Base-by-base conservation (phyloP, 345 rosid species). In the Linum trigynum region DNA sequence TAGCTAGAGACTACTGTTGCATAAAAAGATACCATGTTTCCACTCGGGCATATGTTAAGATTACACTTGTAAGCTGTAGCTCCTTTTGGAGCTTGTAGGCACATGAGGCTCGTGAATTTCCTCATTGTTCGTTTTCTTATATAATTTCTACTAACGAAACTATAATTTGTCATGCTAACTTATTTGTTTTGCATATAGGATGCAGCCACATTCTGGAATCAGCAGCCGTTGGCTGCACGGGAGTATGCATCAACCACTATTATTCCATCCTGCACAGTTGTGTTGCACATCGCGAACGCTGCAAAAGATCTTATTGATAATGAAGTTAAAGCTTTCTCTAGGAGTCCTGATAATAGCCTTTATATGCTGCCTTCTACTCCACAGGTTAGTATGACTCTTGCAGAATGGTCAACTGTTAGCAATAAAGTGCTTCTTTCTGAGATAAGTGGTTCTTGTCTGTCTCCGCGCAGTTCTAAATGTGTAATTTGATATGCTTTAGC, bases 301-400 rank as follows among this genome's bases (percentile, higher is more conserved):
- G 89, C 96, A 67, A 89, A 84, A 80, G 95, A 89, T 82, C 75
- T 82, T 67, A 82, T 83, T 61, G 92, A 86, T 66, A 83, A 76
- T 71, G 98, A 89, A 78, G 91, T 92, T 69, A 79, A 85, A 71
- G 87, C 98, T 61, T 87, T 92, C 80, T 89, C 80, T 61, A 84
- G 76, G 62, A 84, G 91, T 79, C 97, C 92, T 45, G 98, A 92
- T 78, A 87, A 83, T 79, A 82, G 80, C 70, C 88, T 86, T 55
- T 87, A 87, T 71, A 87, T 92, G 95, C 95, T 92, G 72, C 96
- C 96, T 71, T 81, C 96, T 64, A 92, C 89, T 39, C 91, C 95
- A 51, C 98, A 89, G 92, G 96, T 91, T 67, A 69, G 81, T 74
- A 63, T 72, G 66, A 68, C 59, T 36, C n/a, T 39, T 7, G 40